Base-by-base conservation (phyloP, 345 rosid species). In the Eucalyptus marginata region DNA sequence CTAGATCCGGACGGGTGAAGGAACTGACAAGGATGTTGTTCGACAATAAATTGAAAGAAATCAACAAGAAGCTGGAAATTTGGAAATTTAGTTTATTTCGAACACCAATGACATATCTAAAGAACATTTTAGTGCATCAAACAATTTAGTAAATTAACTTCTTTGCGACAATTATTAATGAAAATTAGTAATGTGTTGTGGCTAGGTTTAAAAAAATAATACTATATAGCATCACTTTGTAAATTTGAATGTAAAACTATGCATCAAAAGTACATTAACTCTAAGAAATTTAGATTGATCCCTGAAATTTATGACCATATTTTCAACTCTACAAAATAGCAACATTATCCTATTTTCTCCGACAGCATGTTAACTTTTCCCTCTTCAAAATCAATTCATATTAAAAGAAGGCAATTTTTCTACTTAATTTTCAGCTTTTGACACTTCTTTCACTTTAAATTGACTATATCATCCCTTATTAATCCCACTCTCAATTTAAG, bases 1-100 rank as follows among this genome's bases (percentile, higher is more conserved):
- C 27, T 2, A 0, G 5, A 56, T 2, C 11, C 12, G 2, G 2
- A 1, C 22, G 29, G 12, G 10, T 52, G 2, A 18, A 52, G 56
- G 24, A 52, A 18, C 4, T 52, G 56, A 18, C 4, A 7, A 4
- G 4, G 1, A 52, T 52, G 56, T 0, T 52, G 10, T 18, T 8
- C 54, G 17, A 51, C 22, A 16, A 51, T 3, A 47, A 47, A 13
- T 5, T 47, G 5, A 51, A 51, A 16, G 54, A 51, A 15, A 1
- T 16, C 7, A 51, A 16, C 20, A 51, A 51, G 29, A 9, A 56
- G 12, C 6, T 20, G 62, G 29, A 27, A 56, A 22, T 56, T 9
- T 2, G 27, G 62, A 56, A 56, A 22, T 56, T 56, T 54, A 54
- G 27, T 54, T 54, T 56, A 56, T 12, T 56, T 22, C 12, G 2